phyloP scores from a whole-genome alignment of 257 asterid species.

The Scutellaria galericulata region DNA sequence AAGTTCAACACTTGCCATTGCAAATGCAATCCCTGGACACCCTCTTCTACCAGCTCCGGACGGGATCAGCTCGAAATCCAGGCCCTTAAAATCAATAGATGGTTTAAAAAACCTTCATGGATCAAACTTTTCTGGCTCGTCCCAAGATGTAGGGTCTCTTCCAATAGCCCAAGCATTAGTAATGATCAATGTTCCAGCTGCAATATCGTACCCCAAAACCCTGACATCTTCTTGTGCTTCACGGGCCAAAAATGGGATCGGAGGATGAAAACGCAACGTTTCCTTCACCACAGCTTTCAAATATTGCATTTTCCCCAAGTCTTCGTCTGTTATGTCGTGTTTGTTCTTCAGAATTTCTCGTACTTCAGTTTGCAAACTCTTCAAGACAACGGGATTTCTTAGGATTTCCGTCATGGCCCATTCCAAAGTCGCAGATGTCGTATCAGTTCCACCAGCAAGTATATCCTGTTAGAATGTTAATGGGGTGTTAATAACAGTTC shows the following conservation, averaged over 20 bases:
- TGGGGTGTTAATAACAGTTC: too few relatives aligned
- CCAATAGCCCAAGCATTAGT: conserved; percentile 53
- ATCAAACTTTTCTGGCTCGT: conserved; percentile 44
- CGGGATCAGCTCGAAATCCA: conserved; percentile 44
- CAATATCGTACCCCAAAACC: conserved; percentile 48
- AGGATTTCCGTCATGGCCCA: conserved; percentile 63
- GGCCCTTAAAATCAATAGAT: conserved; percentile 31
- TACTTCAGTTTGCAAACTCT: conserved; percentile 45
- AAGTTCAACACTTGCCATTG: conserved; percentile 34
- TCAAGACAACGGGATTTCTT: conserved; percentile 42
- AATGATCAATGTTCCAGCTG: conserved; percentile 41
- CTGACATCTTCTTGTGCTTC: conserved; percentile 36
- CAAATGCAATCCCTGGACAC: conserved; percentile 45
- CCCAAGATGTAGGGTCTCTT: conserved; percentile 46
- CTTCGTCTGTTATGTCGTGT: conserved; percentile 35
- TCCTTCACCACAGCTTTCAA: conserved; percentile 54
- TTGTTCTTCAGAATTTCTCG: conserved; percentile 32
- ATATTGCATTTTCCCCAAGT: conserved; percentile 51
- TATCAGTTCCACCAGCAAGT: conserved; percentile 56
- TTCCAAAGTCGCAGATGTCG: conserved; percentile 43
- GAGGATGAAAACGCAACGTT: conserved; percentile 48
- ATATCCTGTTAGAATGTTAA: conserved; percentile 39
- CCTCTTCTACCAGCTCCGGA: conserved; percentile 50
- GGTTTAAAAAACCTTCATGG: conserved; percentile 50
- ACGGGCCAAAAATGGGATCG: conserved; percentile 42